Evolutionary conservation across 805 yeast genomes (phyloP).

Genomic region (Spathaspora arborariae): DNA sequence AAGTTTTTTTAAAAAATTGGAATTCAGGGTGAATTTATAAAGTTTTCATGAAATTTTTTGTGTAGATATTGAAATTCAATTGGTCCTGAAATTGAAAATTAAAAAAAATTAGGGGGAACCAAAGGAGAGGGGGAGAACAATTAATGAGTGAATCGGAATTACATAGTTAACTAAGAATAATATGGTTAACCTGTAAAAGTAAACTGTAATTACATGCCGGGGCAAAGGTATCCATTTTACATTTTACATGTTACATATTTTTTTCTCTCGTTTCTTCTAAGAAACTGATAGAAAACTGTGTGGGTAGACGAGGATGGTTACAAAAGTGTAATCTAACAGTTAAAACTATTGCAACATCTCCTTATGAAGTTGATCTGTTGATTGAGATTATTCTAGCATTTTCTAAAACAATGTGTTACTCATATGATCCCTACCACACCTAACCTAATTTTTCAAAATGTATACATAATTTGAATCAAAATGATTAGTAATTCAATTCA

Average conservation of each 20-base stretch:
- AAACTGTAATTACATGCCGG: constrained; percentile 2
- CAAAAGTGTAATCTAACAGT: background rate
- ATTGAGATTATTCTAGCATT: background rate
- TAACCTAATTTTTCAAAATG: background rate
- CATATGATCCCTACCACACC: background rate
- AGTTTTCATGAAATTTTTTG: background rate
- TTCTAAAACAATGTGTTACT: background rate
- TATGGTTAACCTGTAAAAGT: background rate
- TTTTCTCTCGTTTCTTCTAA: too few relatives aligned
- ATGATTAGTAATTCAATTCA: background rate
- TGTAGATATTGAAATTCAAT: background rate
- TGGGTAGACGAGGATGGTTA: too few relatives aligned
- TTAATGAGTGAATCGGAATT: background rate
- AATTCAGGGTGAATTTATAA: constrained; percentile 6
- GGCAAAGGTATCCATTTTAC: constrained; percentile 6
- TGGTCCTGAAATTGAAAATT: background rate
- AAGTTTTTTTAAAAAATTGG: background rate
- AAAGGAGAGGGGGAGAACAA: background rate
- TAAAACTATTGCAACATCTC: background rate
- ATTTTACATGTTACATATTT: constrained; percentile 3
- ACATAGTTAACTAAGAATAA: background rate
- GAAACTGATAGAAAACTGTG: too few relatives aligned
- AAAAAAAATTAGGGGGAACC: background rate
- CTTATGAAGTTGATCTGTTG: background rate
- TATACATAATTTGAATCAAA: background rate